Percentiles rank a stretch among this genome's conserved stretches.
phyloP scores from a whole-genome alignment of 805 yeast species.

The Ogataea methanolica region DNA sequence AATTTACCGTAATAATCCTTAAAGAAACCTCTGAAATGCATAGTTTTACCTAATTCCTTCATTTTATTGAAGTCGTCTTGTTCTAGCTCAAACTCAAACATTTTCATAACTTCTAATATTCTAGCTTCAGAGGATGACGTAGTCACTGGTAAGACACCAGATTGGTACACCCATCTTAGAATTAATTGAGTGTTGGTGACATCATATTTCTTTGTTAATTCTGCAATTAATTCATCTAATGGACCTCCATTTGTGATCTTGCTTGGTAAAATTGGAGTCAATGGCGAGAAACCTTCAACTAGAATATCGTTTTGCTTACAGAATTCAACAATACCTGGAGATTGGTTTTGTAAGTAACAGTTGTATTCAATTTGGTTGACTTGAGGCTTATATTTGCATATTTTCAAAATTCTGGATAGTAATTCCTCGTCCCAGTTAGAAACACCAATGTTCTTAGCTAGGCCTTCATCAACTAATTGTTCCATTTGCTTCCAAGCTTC shows the following conservation, averaged over 20 bases:
- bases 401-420: conserved; percentile 37
- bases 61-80: conserved; percentile 45
- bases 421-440: conserved; percentile 54
- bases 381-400: conserved; percentile 46
- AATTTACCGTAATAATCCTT: conserved; percentile 12
- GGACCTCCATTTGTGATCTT: conserved; percentile 40
- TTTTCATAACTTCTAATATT: conserved; percentile 48
- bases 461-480: conserved; percentile 38
- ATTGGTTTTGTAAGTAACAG: conserved; percentile 60
- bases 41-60: conserved; percentile 35
- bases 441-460: conserved; percentile 48
- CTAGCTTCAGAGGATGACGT: conserved; percentile 60
- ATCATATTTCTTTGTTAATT: conserved; percentile 51
- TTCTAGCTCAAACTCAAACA: conserved; percentile 51
- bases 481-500: conserved; percentile 48
- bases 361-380: conserved; percentile 71
- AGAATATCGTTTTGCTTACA: conserved; percentile 45
- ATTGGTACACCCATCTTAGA: conserved; percentile 65
- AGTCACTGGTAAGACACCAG: conserved; percentile 67
- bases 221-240: conserved; percentile 28
- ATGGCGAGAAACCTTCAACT: conserved; percentile 63
- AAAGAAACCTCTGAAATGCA: conserved; percentile 23
- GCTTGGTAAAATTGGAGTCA: conserved; percentile 50
- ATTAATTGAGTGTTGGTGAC: conserved; percentile 61
- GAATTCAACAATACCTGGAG: conserved; percentile 50